Evolutionary conservation across 345 rosid genomes (phyloP), one percentile per base, ranked within the genome.

Genomic region (Microthlaspi erraticum): DNA sequence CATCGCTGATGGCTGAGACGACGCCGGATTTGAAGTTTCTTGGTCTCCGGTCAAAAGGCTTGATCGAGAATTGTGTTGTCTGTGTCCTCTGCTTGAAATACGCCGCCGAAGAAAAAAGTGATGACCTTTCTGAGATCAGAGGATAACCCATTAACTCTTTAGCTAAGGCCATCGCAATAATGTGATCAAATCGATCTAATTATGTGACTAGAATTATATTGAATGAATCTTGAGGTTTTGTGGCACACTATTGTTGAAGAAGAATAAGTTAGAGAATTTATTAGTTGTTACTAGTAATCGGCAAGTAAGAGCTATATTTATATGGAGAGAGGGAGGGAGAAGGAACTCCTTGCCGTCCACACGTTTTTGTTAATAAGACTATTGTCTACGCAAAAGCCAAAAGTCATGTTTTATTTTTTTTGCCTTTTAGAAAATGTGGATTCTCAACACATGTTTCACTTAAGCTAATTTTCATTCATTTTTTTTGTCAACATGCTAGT

Each of bases 141-240:
- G 83, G 83, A 53, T 10, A 45, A 71, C 88, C 88, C 87, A 85
- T 52, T 49, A 88, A 78, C 74, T 86, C 91, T 82, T 72, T 86
- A 39, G 82, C n/a, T n/a, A 88, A 81, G 43, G 89, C 87, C 92
- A 88, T 88, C 12, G 9, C 60, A 10, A 37, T 19, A 9, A 44
- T 10, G 10, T 31, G 32, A 17, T 42, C 5, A 12, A 50, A 32
- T 32, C 8, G 18, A 17, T 45, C 3, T 38, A 38, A 38, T 36
- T 18, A 17, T 10, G 13, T 4, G 8, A 5, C 14, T 14, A 51
- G 23, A 23, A 23, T 23, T 3, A 29, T 14, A 7, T 3, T 9
- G 34, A 33, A 43, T 33, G 31, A 57, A 46, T 20, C 9, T 46
- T 46, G 49, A 55, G 52, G 71, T 53, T 53, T 53, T 31, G 18